A percentile compares a stretch with the other conserved stretches of the same genome.
Conservation (phyloP, 148 eudicot species). For the Fagopyrum tataricum region DNA sequence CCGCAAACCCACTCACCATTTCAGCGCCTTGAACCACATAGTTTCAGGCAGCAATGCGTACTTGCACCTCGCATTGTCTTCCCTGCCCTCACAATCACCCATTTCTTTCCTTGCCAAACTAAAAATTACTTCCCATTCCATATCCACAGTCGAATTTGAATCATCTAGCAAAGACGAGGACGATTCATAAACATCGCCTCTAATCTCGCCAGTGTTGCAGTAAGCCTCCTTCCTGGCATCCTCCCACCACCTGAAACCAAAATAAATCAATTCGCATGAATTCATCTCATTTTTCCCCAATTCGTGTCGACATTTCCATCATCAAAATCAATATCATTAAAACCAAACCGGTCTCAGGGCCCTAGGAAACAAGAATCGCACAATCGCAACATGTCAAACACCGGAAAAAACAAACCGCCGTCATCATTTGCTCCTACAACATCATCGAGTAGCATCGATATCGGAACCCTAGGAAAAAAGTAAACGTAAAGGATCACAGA, state of each 20-base stretch:
- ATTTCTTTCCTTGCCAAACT: conserved; percentile 31
- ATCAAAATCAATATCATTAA: conserved; percentile 5
- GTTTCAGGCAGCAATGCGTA: conserved; percentile 66
- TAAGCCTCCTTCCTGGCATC: conserved; percentile 31
- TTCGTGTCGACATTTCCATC: not conserved
- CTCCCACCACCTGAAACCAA: conserved; percentile 59
- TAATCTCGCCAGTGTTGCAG: conserved; percentile 11
- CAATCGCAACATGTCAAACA: not conserved
- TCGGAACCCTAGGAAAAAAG: too few relatives aligned
- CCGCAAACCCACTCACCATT: conserved; percentile 37
- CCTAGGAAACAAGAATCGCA: not conserved
- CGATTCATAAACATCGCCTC: conserved; percentile 29
- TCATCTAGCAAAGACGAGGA: not conserved
- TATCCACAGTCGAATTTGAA: conserved; percentile 7
- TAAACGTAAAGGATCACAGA: not conserved
- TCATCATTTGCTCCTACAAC: too few relatives aligned
- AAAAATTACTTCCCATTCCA: conserved; percentile 41
- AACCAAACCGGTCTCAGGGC: not conserved
- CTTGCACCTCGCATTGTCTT: conserved; percentile 19
- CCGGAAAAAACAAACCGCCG: too few relatives aligned
- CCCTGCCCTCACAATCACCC: conserved; percentile 8
- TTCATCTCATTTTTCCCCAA: not conserved
- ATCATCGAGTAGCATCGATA: too few relatives aligned
- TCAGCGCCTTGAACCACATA: conserved; percentile 71
- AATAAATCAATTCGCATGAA: not conserved